Evolutionary conservation across 305 asterid genomes (phyloP).

Genomic region (Solanum hybrid): DNA sequence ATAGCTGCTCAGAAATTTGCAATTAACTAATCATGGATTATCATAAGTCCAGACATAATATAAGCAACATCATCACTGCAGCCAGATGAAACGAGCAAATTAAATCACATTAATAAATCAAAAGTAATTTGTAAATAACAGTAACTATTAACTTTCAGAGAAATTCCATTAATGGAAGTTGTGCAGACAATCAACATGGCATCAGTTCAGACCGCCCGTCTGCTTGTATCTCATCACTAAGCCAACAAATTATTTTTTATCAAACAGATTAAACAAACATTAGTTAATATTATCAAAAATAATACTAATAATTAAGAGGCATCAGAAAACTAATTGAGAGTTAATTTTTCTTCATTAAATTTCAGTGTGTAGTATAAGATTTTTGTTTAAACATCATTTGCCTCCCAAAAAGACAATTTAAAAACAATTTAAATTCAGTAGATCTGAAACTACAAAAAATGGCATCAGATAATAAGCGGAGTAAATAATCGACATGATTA

Average conservation of each 20-base stretch:
- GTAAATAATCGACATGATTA: slow-evolving; percentile 34
- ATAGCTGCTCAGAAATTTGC: slow-evolving; percentile 39
- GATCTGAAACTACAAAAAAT: background rate
- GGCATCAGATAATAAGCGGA: slow-evolving; percentile 75
- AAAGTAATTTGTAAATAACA: background rate
- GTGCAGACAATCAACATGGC: slow-evolving; percentile 1
- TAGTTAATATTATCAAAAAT: too few species aligned
- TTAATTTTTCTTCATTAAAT: background rate
- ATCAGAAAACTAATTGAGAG: background rate
- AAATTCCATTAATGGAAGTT: background rate
- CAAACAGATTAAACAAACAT: background rate
- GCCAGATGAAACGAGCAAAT: background rate
- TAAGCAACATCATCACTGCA: slow-evolving; percentile 33
- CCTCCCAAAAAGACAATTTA: background rate
- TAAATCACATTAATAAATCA: background rate
- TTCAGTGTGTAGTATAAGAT: background rate
- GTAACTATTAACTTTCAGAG: background rate
- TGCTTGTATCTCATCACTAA: background rate
- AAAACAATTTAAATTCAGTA: background rate
- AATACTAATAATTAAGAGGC: background rate
- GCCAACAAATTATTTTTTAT: background rate
- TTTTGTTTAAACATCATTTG: background rate
- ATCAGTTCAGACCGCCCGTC: slow-evolving; percentile 5
- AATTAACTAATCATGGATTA: slow-evolving; percentile 41
- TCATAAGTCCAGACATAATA: slow-evolving; percentile 70